These are phyloP conservation scores for Scleroderma bovista DNA, from an alignment of 768 basidiomycete genomes.

Conservation along the genomic window DNA sequence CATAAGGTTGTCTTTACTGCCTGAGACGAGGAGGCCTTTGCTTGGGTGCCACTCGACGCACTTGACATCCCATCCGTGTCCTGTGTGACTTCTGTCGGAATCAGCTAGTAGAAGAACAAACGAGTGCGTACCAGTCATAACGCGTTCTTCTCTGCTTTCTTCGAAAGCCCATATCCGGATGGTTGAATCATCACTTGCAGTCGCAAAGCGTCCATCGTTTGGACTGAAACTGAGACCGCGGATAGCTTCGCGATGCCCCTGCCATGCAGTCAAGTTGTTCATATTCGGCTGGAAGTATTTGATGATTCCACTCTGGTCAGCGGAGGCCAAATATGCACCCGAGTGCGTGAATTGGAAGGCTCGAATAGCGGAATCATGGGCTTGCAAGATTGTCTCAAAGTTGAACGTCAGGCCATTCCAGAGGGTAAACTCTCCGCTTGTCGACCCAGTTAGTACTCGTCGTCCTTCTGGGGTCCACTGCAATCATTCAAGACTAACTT, in stretches of 20 bases:
- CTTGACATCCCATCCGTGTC: slow-evolving; percentile 99
- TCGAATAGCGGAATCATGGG: slow-evolving; percentile 93
- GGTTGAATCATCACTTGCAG: slow-evolving; percentile 92
- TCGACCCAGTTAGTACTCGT: slow-evolving; percentile 89
- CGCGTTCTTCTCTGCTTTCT: slow-evolving; percentile 82
- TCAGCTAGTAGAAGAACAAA: neutral
- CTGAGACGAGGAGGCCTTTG: slow-evolving; percentile 90
- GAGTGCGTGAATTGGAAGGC: slow-evolving; percentile 87
- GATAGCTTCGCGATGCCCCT: slow-evolving; percentile 92
- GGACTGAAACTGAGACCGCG: slow-evolving; percentile 90
- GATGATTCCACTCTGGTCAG: slow-evolving; percentile 90
- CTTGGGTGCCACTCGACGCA: slow-evolving; percentile 99
- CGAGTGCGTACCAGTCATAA: slow-evolving; percentile 59
- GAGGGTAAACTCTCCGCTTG: slow-evolving; percentile 95
- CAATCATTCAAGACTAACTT: neutral
- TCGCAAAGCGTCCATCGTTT: slow-evolving; percentile 87
- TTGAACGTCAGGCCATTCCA: slow-evolving; percentile 99
- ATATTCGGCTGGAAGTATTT: slow-evolving; percentile 99
- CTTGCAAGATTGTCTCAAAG: slow-evolving; percentile 99
- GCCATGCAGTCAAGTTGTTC: slow-evolving; percentile 95
- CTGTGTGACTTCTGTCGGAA: slow-evolving; percentile 37
- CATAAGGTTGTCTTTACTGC: slow-evolving; percentile 96
- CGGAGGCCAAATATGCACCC: slow-evolving; percentile 87
- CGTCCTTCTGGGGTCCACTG: slow-evolving; percentile 98
- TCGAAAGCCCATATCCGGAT: slow-evolving; percentile 95